phyloP scores from a whole-genome alignment of 495 filamentous ascomycete species.

The Venustampulla echinocandica region DNA sequence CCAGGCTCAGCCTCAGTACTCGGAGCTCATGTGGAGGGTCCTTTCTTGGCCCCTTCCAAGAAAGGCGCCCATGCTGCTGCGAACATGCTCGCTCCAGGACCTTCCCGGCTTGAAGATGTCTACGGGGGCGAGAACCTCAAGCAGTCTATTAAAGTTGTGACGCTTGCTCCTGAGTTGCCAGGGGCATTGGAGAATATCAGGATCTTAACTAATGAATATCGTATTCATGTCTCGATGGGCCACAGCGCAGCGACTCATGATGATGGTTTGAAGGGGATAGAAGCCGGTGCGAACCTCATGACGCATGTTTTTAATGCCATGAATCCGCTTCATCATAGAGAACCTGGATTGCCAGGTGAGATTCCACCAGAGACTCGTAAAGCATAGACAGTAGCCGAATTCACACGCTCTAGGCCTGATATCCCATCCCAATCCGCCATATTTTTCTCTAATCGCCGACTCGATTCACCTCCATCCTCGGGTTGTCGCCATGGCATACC shows the following conservation, averaged over 20 bases:
- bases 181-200: slow-evolving; percentile 43
- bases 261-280: slow-evolving; percentile 42
- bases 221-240: slow-evolving; percentile 50
- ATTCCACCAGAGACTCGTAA: too few relatives aligned
- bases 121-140: slow-evolving; percentile 47
- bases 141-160: slow-evolving; percentile 15
- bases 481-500: slow-evolving; percentile 51
- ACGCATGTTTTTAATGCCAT: slow-evolving; percentile 67
- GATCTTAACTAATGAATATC: slow-evolving; percentile 31
- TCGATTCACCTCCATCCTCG: slow-evolving; percentile 55
- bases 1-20: slow-evolving; percentile 51
- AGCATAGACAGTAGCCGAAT: too few relatives aligned
- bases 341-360: slow-evolving; percentile 55
- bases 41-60: slow-evolving; percentile 50
- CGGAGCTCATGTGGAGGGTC: slow-evolving; percentile 59
- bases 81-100: slow-evolving; percentile 41
- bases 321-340: slow-evolving; percentile 57
- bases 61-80: slow-evolving; percentile 50
- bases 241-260: slow-evolving; percentile 56
- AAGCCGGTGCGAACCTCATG: slow-evolving; percentile 51
- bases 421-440: slow-evolving; percentile 35
- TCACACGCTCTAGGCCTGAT: slow-evolving; percentile 18
- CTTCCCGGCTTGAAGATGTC: slow-evolving; percentile 38
- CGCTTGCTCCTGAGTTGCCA: slow-evolving; percentile 24
- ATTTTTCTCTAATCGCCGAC: slow-evolving; percentile 54